Conservation (phyloP, 176 grass and related monocot species). For the Luzula sylvatica region DNA sequence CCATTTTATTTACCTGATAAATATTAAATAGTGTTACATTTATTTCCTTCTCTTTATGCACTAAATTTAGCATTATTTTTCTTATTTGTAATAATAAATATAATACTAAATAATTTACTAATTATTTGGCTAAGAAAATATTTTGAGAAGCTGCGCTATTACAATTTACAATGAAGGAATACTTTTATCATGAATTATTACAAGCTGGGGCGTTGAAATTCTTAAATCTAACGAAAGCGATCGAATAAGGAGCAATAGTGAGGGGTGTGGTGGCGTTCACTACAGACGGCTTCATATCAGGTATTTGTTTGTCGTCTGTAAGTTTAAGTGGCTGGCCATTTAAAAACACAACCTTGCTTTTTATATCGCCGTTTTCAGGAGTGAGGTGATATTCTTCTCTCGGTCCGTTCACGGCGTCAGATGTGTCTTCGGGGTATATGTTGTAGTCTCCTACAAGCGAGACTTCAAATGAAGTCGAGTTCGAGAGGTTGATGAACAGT, state of each 20-base stretch:
- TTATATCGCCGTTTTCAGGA: constrained; percentile 32
- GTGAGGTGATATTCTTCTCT: constrained; percentile 57
- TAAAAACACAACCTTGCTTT: constrained; percentile 38
- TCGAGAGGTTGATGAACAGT: constrained; percentile 48
- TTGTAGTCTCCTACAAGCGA: constrained; percentile 30
- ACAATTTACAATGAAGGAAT: background rate
- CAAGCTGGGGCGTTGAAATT: constrained; percentile 43
- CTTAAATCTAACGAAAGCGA: constrained; percentile 31
- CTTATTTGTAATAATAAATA: background rate
- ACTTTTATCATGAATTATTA: constrained; percentile 3
- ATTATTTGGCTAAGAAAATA: background rate
- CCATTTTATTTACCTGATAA: background rate
- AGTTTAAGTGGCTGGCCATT: constrained; percentile 36
- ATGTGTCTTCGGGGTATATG: constrained; percentile 6
- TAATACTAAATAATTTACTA: background rate
- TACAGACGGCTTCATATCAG: constrained; percentile 24
- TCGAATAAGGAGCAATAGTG: constrained; percentile 26
- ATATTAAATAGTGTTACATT: constrained; percentile 12
- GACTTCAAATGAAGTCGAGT: constrained; percentile 42
- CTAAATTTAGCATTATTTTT: background rate
- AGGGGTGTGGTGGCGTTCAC: constrained; percentile 21
- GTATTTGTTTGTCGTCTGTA: constrained; percentile 24
- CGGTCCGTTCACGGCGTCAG: background rate
- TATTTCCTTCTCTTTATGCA: background rate
- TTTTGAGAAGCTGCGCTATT: background rate